Percentiles rank a stretch among this genome's conserved stretches.
These are phyloP conservation scores for Pelargonium fulgidum DNA, from an alignment of 441 rosid species.

Conservation along the genomic window DNA sequence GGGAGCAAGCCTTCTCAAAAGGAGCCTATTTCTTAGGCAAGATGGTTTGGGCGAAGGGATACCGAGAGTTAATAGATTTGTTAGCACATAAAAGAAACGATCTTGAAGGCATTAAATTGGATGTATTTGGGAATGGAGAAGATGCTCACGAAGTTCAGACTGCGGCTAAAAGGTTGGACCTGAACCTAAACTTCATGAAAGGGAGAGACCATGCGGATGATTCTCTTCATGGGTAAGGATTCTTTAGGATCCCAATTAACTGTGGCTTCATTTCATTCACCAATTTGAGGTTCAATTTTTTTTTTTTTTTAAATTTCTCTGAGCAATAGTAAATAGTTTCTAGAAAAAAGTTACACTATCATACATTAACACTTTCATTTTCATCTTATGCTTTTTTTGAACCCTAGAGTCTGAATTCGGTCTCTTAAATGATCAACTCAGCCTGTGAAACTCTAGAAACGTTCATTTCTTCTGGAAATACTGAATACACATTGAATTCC, in stretches of 20 bases:
- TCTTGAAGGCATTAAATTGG: slow-evolving; percentile 75
- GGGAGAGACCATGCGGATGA: slow-evolving; percentile 94
- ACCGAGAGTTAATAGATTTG: slow-evolving; percentile 82
- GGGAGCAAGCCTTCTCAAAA: slow-evolving; percentile 85
- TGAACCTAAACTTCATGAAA: slow-evolving; percentile 76
- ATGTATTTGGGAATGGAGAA: slow-evolving; percentile 92
- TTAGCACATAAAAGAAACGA: slow-evolving; percentile 66
- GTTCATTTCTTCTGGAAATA: too few relatives aligned
- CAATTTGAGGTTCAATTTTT: too few relatives aligned
- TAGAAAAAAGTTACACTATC: too few relatives aligned
- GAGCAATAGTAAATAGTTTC: too few relatives aligned
- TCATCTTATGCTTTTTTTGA: too few relatives aligned
- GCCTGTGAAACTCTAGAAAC: too few relatives aligned
- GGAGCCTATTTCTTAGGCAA: slow-evolving; percentile 95
- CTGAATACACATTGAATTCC: too few relatives aligned
- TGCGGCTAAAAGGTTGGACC: slow-evolving; percentile 55
- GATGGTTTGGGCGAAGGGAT: slow-evolving; percentile 99
- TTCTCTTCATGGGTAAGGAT: slow-evolving; percentile 77
- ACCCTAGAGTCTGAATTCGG: too few relatives aligned
- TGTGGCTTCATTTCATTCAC: not conserved
- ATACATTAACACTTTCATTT: too few relatives aligned
- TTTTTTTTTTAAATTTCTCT: not conserved
- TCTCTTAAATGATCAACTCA: too few relatives aligned
- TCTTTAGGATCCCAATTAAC: not conserved
- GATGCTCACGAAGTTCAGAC: slow-evolving; percentile 78